phyloP scores from a whole-genome alignment of 2,329 filamentous ascomycete species.

The Aureobasidium sp. region DNA sequence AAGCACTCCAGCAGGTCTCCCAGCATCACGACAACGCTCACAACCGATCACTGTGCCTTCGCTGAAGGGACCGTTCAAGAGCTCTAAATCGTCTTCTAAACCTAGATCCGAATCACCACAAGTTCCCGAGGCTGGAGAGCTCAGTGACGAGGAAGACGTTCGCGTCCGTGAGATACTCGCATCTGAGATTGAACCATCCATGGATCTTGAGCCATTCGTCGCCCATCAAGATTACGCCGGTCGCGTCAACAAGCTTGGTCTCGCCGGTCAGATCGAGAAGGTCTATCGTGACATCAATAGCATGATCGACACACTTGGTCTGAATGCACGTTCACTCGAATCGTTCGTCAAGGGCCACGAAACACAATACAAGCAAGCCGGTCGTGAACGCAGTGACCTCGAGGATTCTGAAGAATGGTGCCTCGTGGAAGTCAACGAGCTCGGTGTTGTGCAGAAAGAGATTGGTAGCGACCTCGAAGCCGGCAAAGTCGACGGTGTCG shows the following conservation, averaged over 20 bases:
- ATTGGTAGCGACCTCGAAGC: conserved; percentile 60
- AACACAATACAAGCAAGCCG: conserved; percentile 43
- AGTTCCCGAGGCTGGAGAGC: conserved; percentile 37
- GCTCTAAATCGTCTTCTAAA: conserved; percentile 20
- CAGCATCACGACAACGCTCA: conserved; percentile 14
- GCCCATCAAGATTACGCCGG: conserved; percentile 44
- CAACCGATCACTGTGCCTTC: conserved; percentile 20
- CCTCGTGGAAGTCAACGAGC: conserved; percentile 65
- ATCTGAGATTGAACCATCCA: conserved; percentile 54
- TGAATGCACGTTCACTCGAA: conserved; percentile 66
- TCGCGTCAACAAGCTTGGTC: conserved; percentile 34
- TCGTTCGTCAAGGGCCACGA: conserved; percentile 61
- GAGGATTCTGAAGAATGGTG: conserved; percentile 54
- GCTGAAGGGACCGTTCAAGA: conserved; percentile 13
- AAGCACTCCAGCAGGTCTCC: conserved; percentile 40
- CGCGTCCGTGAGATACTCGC: conserved; percentile 57
- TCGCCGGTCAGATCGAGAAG: conserved; percentile 43
- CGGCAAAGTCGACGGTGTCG: conserved; percentile 61
- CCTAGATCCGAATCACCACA: conserved; percentile 25
- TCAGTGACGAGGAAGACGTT: conserved; percentile 64
- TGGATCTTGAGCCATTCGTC: conserved; percentile 61
- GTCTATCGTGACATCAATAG: conserved; percentile 75
- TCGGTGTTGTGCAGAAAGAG: conserved; percentile 46
- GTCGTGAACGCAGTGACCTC: conserved; percentile 60
- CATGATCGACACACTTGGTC: conserved; percentile 88